These are phyloP conservation scores for Kazachstania sp. DNA, from an alignment of 1,139 yeast species.

Conservation along the genomic window DNA sequence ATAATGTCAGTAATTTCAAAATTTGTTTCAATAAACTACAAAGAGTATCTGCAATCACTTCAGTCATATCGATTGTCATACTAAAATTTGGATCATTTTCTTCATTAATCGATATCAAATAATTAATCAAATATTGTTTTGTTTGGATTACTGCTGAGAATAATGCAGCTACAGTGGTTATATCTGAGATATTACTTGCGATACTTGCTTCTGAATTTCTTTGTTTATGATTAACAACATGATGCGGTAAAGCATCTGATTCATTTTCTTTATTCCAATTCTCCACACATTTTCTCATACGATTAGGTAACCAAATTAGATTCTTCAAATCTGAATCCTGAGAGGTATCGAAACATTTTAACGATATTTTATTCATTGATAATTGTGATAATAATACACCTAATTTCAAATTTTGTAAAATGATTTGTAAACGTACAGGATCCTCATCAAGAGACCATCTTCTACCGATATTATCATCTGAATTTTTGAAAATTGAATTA, in stretches of 20 bases:
- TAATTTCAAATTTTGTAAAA: conserved; percentile 20
- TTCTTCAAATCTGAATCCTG: not conserved
- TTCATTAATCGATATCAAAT: conserved; percentile 12
- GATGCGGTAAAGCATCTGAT: not conserved
- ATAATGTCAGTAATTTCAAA: conserved; percentile 19
- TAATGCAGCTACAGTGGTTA: conserved; percentile 10
- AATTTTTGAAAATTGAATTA: conserved; percentile 14
- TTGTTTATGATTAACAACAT: not conserved
- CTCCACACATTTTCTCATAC: not conserved
- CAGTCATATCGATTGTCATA: conserved; percentile 10
- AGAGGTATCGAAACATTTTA: conserved; percentile 2
- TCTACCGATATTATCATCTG: not conserved
- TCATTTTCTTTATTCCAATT: conserved; percentile 1
- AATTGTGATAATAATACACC: conserved; percentile 23
- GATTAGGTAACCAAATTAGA: conserved; percentile 4
- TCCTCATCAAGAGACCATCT: conserved; percentile 27
- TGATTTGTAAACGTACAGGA: conserved; percentile 14
- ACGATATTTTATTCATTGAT: conserved; percentile 17
- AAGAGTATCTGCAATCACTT: conserved; percentile 14
- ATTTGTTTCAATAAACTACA: conserved; percentile 19
- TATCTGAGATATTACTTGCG: not conserved
- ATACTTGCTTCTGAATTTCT: too few relatives aligned
- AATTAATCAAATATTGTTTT: conserved; percentile 18
- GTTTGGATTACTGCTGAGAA: conserved; percentile 17
- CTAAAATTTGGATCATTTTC: conserved; percentile 7